These are phyloP conservation scores for Kodamaea sp. DNA, from an alignment of 1,139 yeast genomes.

Conservation along the genomic window DNA sequence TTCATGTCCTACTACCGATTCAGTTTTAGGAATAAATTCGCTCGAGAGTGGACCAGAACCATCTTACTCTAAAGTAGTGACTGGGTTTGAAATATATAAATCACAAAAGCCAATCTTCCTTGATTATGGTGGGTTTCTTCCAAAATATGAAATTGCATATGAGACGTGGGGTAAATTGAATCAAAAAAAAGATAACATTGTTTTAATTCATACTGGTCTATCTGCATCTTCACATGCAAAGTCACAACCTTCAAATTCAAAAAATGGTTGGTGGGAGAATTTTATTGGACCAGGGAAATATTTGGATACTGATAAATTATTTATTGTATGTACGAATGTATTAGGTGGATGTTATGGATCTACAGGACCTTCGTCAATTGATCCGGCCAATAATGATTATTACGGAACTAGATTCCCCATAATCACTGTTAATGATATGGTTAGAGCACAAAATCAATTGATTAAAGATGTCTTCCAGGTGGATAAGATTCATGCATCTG, in stretches of 20 bases:
- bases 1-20: constrained; percentile 13
- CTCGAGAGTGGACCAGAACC: constrained; percentile 83
- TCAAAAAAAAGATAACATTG: constrained; percentile 58
- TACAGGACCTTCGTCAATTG: constrained; percentile 84
- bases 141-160: constrained; percentile 76
- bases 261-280: constrained; percentile 94
- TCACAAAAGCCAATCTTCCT: constrained; percentile 59
- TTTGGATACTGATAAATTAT: constrained; percentile 76
- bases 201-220: constrained; percentile 82
- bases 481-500: constrained; percentile 63
- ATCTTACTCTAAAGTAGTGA: constrained; percentile 63
- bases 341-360: constrained; percentile 94
- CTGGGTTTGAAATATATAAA: constrained; percentile 62
- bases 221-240: constrained; percentile 96
- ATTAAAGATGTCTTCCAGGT: constrained; percentile 61
- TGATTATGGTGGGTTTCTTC: constrained; percentile 79
- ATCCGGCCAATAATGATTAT: constrained; percentile 62
- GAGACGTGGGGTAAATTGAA: constrained; percentile 69
- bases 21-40: constrained; percentile 32
- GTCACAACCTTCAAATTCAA: constrained; percentile 65
- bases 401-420: constrained; percentile 91
- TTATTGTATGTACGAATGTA: constrained; percentile 84
- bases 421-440: constrained; percentile 83
- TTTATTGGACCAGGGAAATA: constrained; percentile 83
- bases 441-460: constrained; percentile 76